phyloP scores from a whole-genome alignment of 495 filamentous ascomycete species.

The Neurospora sp. region DNA sequence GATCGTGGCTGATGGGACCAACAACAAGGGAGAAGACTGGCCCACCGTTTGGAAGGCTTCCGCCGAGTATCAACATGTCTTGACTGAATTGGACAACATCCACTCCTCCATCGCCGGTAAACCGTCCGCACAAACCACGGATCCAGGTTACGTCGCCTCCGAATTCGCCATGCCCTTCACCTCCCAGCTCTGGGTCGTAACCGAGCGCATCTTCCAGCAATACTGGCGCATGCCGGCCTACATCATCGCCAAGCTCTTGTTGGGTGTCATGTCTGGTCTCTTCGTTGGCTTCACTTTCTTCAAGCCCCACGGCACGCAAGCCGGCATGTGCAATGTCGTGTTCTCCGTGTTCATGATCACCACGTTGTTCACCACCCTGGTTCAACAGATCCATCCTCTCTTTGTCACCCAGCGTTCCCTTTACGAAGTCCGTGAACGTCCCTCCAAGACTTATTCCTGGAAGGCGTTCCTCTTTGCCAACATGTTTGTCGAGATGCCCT shows the following conservation, averaged over 20 bases:
- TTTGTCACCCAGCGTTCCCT: slow-evolving; percentile 56
- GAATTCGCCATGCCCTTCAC: slow-evolving; percentile 24
- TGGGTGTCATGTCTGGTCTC: slow-evolving; percentile 32
- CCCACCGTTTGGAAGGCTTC: slow-evolving; percentile 62
- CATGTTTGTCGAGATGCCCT: slow-evolving; percentile 66
- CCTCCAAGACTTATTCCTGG: slow-evolving; percentile 65
- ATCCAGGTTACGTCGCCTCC: not conserved
- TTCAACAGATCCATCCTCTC: slow-evolving; percentile 56
- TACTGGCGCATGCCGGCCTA: slow-evolving; percentile 73
- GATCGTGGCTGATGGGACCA: slow-evolving; percentile 55
- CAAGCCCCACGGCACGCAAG: slow-evolving; percentile 44
- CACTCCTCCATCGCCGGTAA: not conserved
- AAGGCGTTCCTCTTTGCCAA: slow-evolving; percentile 56
- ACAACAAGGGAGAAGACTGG: slow-evolving; percentile 59
- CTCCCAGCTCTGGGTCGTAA: slow-evolving; percentile 35
- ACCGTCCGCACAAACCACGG: not conserved
- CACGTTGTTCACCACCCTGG: slow-evolving; percentile 51
- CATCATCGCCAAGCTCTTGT: slow-evolving; percentile 48
- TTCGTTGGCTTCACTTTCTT: slow-evolving; percentile 77
- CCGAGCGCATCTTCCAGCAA: slow-evolving; percentile 55
- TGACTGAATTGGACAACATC: slow-evolving; percentile 47
- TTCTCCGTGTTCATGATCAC: slow-evolving; percentile 68
- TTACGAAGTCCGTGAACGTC: slow-evolving; percentile 60
- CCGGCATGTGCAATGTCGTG: slow-evolving; percentile 54
- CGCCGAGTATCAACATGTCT: slow-evolving; percentile 48